These are phyloP conservation scores for Artemisia annua DNA, from an alignment of 129 eudicot species.

Conservation along the genomic window DNA sequence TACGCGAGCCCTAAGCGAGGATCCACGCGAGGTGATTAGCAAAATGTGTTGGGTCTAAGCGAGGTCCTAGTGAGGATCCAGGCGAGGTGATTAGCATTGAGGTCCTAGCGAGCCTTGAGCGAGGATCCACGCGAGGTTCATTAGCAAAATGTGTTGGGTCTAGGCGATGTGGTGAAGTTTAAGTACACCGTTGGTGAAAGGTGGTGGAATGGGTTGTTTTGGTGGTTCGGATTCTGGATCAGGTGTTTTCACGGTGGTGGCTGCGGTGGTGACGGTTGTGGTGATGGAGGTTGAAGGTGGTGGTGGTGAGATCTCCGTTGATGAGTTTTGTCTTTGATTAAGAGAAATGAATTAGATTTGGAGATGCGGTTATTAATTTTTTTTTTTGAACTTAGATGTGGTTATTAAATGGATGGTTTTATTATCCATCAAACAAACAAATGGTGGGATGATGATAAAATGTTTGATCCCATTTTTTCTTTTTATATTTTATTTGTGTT, in stretches of 20 bases:
- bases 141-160: too few species aligned
- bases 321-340: constrained; percentile 20
- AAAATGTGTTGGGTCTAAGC: too few species aligned
- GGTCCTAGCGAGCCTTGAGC: too few species aligned
- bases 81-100: too few species aligned
- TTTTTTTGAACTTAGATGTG: too few species aligned
- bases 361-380: too few species aligned
- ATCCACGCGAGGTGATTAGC: too few species aligned
- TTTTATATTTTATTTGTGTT: neutral
- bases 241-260: constrained; percentile 52
- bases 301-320: constrained; percentile 24
- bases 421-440: constrained; percentile 31
- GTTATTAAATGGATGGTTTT: constrained; percentile 31
- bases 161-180: constrained; percentile 37
- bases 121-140: too few species aligned
- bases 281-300: constrained; percentile 21
- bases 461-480: constrained; percentile 6
- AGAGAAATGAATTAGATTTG: constrained; percentile 34
- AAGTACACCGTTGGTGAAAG: constrained; percentile 59
- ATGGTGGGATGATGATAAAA: constrained; percentile 6
- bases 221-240: constrained; percentile 52
- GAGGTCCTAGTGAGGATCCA: too few species aligned
- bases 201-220: constrained; percentile 31
- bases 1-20: too few species aligned
- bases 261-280: constrained; percentile 18